Evolutionary conservation across 2,329 filamentous ascomycete genomes (phyloP), one percentile per base, ranked within the genome.

Genomic region (Madurella fahalii): DNA sequence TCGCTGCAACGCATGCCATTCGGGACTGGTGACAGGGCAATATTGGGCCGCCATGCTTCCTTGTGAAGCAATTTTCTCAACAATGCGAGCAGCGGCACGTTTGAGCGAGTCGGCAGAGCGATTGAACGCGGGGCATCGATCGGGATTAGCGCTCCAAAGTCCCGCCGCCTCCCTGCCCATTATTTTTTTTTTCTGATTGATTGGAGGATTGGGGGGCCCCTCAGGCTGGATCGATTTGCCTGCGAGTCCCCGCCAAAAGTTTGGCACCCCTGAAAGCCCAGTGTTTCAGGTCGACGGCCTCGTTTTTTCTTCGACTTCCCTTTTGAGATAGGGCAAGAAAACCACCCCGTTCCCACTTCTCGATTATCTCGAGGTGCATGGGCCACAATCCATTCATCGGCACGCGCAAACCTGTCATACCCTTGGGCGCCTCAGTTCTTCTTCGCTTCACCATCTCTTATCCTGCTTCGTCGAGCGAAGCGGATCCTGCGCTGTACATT

Each of bases 1-100:
- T 25, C 25, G 25, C 25, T 25, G 25, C 17, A 39, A 47, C 50
- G 50, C 50, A 47, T 43, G 50, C 50, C 50, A 53, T 7, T 25
- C 25, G 25, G n/a, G n/a, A 25, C 3, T 25, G 25, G 25, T 25
- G 25, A 25, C 25, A 32, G 12, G 8, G 5, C 45, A 16, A 40
- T 25, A 40, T 47, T 39, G 18, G 44, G 44, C 31, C 31, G 32
- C 37, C 44, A 46, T 46, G 44, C 44, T 31, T 46, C 44, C n/a
- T 37, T 11, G 25, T 37, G 15, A 13, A 11, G 12, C 16, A 30
- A 17, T 18, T 46, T 46, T 12, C 15, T 41, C 40, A 11, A n/a
- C 40, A 17, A 41, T 41, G 40, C 40, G 18, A 41, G 16, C 7
- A 41, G n/a, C 18, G 40, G 40, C 40, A 17, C 40, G 25, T 25